Conservation (phyloP, 495 filamentous ascomycete genomes). For the Podospora pseudopauciseta region DNA sequence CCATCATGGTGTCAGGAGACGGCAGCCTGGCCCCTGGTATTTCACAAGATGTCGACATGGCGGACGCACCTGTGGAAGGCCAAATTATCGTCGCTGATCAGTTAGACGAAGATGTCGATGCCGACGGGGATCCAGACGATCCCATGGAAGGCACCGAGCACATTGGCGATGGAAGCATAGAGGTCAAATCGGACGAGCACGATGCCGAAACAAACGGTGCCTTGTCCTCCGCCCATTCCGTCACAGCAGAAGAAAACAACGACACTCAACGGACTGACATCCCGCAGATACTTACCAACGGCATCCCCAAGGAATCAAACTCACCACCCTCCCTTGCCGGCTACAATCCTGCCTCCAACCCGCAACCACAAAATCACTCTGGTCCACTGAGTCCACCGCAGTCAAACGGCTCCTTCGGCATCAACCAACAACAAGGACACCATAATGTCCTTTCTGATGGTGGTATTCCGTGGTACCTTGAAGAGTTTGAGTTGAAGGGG, state of each 20-base stretch:
- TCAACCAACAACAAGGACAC: slow-evolving; percentile 27
- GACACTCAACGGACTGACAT: slow-evolving; percentile 15
- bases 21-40: slow-evolving; percentile 28
- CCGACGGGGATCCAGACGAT: slow-evolving; percentile 18
- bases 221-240: slow-evolving; percentile 24
- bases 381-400: slow-evolving; percentile 46
- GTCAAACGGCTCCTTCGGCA: slow-evolving; percentile 44
- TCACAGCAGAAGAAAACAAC: slow-evolving; percentile 17
- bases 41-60: slow-evolving; percentile 44
- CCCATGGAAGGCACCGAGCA: slow-evolving; percentile 24
- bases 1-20: slow-evolving; percentile 25
- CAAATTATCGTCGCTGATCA: slow-evolving; percentile 43
- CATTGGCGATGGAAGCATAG: slow-evolving; percentile 35
- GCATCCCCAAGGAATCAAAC: slow-evolving; percentile 32
- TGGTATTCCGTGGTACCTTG: slow-evolving; percentile 84
- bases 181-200: slow-evolving; percentile 40
- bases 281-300: slow-evolving; percentile 26
- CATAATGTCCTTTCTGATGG: slow-evolving; percentile 59
- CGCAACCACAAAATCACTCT: slow-evolving; percentile 16
- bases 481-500: slow-evolving; percentile 73
- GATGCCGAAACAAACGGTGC: slow-evolving; percentile 36
- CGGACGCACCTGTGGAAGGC: slow-evolving; percentile 40
- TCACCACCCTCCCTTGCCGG: slow-evolving; percentile 40
- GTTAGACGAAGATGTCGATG: slow-evolving; percentile 24
- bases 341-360: slow-evolving; percentile 17